Evolutionary conservation across 768 basidiomycete genomes (phyloP).

Genomic region (Auricularia heimuer): DNA sequence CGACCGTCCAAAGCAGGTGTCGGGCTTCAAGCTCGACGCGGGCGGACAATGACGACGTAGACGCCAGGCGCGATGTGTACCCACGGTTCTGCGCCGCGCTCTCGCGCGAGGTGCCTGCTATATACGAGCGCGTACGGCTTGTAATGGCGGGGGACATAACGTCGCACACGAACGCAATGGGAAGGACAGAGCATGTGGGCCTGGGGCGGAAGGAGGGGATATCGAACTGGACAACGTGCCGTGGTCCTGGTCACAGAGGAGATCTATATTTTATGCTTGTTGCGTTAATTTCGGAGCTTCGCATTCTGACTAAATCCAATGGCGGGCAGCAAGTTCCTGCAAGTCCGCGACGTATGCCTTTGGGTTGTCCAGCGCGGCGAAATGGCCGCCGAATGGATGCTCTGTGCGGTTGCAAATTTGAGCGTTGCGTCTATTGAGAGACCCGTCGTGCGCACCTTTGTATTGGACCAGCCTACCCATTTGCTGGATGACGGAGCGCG

Average conservation of each 20-base stretch:
- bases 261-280: no score
- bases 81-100: conserved; percentile 10
- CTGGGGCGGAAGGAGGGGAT: conserved; percentile 5
- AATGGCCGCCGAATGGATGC: conserved; percentile 11
- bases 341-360: conserved; percentile 10
- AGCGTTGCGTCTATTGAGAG: neutral
- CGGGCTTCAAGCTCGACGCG: conserved; percentile 14
- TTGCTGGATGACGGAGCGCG: neutral
- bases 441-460: neutral
- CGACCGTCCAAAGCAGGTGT: conserved; percentile 15
- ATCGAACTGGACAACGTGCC: conserved; percentile 4
- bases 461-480: neutral
- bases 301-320: conserved; percentile 6
- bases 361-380: conserved; percentile 14
- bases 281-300: no score
- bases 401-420: neutral
- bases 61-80: conserved; percentile 3
- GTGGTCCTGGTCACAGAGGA: neutral
- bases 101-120: neutral
- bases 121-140: neutral
- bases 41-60: neutral
- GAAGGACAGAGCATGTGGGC: conserved; percentile 7
- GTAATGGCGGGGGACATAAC: neutral
- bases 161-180: neutral
- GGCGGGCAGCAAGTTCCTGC: conserved; percentile 7